phyloP scores from a whole-genome alignment of 1,139 yeast species.

The Yamadazyma mexicana region DNA sequence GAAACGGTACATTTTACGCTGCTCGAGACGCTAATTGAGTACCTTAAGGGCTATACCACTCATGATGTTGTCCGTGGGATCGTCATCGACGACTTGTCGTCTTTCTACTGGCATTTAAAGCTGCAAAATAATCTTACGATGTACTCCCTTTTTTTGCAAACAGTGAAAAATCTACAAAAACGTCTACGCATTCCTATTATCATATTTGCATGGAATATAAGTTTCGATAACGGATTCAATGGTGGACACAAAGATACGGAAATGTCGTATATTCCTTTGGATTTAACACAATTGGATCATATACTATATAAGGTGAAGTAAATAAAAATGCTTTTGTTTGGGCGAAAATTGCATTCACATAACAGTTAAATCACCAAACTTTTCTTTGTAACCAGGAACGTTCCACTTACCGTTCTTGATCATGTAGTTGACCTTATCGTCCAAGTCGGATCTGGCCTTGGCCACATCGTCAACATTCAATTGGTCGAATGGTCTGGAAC shows the following conservation, averaged over 20 bases:
- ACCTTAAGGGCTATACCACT: not conserved
- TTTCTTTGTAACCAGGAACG: constrained; percentile 97
- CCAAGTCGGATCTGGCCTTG: constrained; percentile 96
- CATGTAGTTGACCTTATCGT: constrained; percentile 92
- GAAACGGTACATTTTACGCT: not conserved
- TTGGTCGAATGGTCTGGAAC: constrained; percentile 97
- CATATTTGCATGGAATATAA: constrained; percentile 34
- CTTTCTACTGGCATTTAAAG: constrained; percentile 35
- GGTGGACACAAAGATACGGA: not conserved
- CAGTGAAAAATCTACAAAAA: constrained; percentile 10
- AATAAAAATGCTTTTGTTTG: constrained; percentile 10
- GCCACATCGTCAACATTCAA: constrained; percentile 93
- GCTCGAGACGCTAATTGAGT: not conserved
- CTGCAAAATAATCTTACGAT: constrained; percentile 10
- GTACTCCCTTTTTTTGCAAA: constrained; percentile 2
- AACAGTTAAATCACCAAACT: constrained; percentile 92
- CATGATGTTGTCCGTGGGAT: constrained; percentile 1
- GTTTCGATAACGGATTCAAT: constrained; percentile 8
- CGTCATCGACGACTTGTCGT: constrained; percentile 21
- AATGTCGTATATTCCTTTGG: constrained; percentile 2
- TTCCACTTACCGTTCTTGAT: constrained; percentile 97
- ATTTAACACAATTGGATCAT: constrained; percentile 15
- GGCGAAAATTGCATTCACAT: constrained; percentile 76
- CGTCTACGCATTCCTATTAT: constrained; percentile 31
- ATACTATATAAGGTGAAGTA: not conserved